A percentile compares a stretch with the other conserved stretches of the same genome.
These are phyloP conservation scores for Populus davidiana DNA, from an alignment of 345 rosid genomes.

Conservation along the genomic window DNA sequence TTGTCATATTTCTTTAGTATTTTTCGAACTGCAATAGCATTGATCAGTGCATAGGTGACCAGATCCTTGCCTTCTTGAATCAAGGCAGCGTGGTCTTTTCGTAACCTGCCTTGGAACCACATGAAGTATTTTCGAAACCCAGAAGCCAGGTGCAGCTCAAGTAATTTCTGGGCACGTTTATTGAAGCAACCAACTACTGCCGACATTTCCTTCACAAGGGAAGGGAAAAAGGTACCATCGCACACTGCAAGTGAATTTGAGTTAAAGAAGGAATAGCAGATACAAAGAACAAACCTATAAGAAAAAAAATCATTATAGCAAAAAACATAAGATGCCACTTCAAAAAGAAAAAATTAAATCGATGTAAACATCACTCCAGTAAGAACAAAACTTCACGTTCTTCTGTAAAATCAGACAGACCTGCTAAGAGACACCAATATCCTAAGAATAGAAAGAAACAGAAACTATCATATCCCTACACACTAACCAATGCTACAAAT, in stretches of 20 bases:
- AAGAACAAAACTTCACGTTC: neutral
- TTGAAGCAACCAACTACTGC: slow-evolving; percentile 80
- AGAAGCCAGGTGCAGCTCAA: slow-evolving; percentile 80
- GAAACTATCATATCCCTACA: neutral
- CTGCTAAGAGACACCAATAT: neutral
- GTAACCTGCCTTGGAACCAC: slow-evolving; percentile 66
- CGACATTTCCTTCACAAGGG: slow-evolving; percentile 77
- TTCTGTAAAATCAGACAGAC: neutral
- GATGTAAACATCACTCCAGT: neutral
- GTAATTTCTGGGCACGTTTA: slow-evolving; percentile 73
- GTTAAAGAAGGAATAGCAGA: neutral
- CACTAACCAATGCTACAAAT: neutral
- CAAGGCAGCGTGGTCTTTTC: slow-evolving; percentile 48
- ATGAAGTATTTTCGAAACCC: slow-evolving; percentile 60
- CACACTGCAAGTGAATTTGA: slow-evolving; percentile 50
- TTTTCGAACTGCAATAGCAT: slow-evolving; percentile 78
- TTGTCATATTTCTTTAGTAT: slow-evolving; percentile 95
- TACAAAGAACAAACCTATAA: neutral
- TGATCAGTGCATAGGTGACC: slow-evolving; percentile 80
- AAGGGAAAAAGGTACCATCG: slow-evolving; percentile 90
- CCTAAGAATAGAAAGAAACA: neutral
- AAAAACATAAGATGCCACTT: neutral
- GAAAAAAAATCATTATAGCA: neutral
- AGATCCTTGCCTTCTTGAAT: slow-evolving; percentile 81
- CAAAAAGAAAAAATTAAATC: neutral